Evolutionary conservation across 2,329 filamentous ascomycete species (phyloP), one percentile per base, ranked within the genome.

Genomic region (Graphiopsis chlorocephala): DNA sequence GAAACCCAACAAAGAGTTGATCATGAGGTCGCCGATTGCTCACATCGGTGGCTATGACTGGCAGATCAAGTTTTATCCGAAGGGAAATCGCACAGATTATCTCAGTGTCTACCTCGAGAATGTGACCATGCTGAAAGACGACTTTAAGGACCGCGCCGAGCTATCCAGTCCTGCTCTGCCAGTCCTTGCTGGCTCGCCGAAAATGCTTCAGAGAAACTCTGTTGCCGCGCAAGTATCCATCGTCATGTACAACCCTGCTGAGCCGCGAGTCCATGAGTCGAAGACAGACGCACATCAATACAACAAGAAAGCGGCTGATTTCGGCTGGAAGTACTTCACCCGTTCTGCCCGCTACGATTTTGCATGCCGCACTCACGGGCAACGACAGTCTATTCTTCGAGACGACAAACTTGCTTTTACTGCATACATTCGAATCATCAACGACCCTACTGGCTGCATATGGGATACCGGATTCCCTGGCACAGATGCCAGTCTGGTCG

Each of bases 1-100:
- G 57, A 81, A 82, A 3, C 86, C 86, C 2, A 88, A 88, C 70
- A 81, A 81, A 48, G 81, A 83, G 42, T 79, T 82, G 47, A 78
- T 88, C 67, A 86, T 88, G 82, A 83, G 82, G 31, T 88, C 86
- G 6, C 84, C 81, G 0, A 72, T 81, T 6, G 83, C 85, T 12
- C 81, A 76, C 28, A 78, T 88, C 64, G 86, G 85, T 23, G 86
- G 84, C 23, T 83, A 85, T 66, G 86, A 87, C 72, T 89, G 86
- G 86, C 85, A 83, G 63, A 85, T 89, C 77, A 88, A 88, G 73
- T 85, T 88, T 72, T 88, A 86, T 68, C 86, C 86, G 2, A 81
- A 82, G 52, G 86, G 86, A 23, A 87, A 88, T 70, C 82, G 84
- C 68, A 82, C 83, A 2, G 81, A 83, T 45, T 84, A 84, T 33